Evolutionary conservation across 106 monocot species (phyloP).

Genomic region (Acorus calamus): DNA sequence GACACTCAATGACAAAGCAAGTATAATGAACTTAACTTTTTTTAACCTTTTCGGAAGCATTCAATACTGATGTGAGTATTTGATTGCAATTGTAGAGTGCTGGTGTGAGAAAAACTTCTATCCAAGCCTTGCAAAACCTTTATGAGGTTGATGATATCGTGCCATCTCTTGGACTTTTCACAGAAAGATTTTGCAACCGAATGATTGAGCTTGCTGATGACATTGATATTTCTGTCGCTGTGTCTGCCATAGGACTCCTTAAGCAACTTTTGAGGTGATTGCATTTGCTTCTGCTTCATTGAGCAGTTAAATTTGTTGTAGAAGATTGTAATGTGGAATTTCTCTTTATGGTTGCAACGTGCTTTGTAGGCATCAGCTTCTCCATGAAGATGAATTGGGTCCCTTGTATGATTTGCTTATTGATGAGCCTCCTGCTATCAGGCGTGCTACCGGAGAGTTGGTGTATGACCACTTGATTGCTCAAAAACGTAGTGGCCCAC

Average conservation of each 20-base stretch:
- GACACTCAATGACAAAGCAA: constrained; percentile 97
- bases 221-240: constrained; percentile 83
- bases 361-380: constrained; percentile 75
- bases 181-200: constrained; percentile 83
- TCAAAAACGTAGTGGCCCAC: constrained; percentile 64
- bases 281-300: not conserved
- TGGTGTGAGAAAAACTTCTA: constrained; percentile 80
- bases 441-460: constrained; percentile 93
- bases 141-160: constrained; percentile 94
- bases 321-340: not conserved
- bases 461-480: constrained; percentile 98
- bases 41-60: no score
- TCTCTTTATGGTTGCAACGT: not conserved
- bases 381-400: constrained; percentile 90
- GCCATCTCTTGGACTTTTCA: constrained; percentile 94
- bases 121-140: constrained; percentile 64
- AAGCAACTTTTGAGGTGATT: constrained; percentile 76
- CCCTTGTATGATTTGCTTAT: constrained; percentile 97
- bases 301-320: not conserved
- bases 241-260: constrained; percentile 82
- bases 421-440: constrained; percentile 87
- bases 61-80: no score
- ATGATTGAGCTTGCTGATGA: constrained; percentile 99
- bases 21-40: not conserved
- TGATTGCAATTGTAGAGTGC: constrained; percentile 49